Base-by-base conservation (phyloP, 2,329 filamentous ascomycete genomes). In the Ceratocystis lukuohia region DNA sequence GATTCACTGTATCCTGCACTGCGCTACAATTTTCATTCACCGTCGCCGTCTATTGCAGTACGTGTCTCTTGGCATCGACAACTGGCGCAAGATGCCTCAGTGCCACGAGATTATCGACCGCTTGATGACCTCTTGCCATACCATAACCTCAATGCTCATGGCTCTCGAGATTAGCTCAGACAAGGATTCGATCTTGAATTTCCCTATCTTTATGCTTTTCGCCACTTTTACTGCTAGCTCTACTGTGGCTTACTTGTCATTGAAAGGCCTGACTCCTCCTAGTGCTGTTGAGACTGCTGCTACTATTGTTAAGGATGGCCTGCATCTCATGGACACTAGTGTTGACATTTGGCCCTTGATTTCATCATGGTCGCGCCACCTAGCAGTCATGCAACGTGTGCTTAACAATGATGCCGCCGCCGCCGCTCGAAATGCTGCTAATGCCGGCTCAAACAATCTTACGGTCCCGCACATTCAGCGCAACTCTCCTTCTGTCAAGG, bases 131-230 rank as follows among this genome's bases (percentile, higher is more conserved):
- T 81, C 83, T 3, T 84, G 82, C 69, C 83, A 85, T 70, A 80
- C 78, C 72, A 83, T 83, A 68, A 80, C 84, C 62, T 78, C 80
- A 5, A 78, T 84, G 65, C 75, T 85, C 22, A 76, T 79, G 3
- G 79, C 82, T 1, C 78, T 85, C 2, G 82, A 85, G 73, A 73
- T 77, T 10, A 81, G 82, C 8, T 76, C 79, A 1, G 82, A 85
- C 64, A 84, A 84, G 74, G 81, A 84, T 65, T 76, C 77, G 28
- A 77, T 80, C n/a, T 76, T 81, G n/a, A 84, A 80, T 73, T 83
- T 84, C 74, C 83, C 83, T 46, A 82, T 85, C 65, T 83, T 84
- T 69, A 85, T 85, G 83, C 76, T 85, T 12, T 85, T 85, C 72
- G 82, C 82, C 0, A 80, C 82, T 63, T 85, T 85, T 69, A 84